A percentile compares a stretch with the other conserved stretches of the same genome.
phyloP scores from a whole-genome alignment of 1,139 yeast species.

The Ogataea hybrid region DNA sequence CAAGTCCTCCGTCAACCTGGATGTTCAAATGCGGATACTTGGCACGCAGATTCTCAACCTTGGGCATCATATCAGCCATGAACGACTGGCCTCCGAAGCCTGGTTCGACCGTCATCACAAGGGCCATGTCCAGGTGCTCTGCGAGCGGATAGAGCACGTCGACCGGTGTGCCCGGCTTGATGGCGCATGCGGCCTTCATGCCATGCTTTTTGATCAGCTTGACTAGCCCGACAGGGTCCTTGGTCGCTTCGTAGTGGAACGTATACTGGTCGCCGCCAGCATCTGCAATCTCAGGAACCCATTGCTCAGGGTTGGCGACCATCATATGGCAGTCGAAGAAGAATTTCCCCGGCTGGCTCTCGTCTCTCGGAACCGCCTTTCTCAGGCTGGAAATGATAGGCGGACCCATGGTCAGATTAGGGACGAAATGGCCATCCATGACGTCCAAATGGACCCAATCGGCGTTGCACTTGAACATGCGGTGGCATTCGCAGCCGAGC shows the following conservation, averaged over 20 bases:
- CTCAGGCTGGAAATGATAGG: constrained; percentile 84
- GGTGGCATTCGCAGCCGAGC: constrained; percentile 83
- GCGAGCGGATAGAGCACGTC: constrained; percentile 78
- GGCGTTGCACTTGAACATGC: constrained; percentile 70
- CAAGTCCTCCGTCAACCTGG: constrained; percentile 97
- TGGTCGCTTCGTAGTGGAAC: constrained; percentile 91
- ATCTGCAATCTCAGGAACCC: constrained; percentile 91
- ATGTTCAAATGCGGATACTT: constrained; percentile 75
- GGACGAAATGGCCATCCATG: constrained; percentile 99
- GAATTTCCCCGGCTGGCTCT: constrained; percentile 27
- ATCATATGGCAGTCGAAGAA: constrained; percentile 99
- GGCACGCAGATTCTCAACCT: constrained; percentile 72
- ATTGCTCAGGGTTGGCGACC: constrained; percentile 92
- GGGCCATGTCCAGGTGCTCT: constrained; percentile 82
- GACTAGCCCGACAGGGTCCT: constrained; percentile 73
- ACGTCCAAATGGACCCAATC: constrained; percentile 98
- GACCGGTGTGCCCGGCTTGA: constrained; percentile 92
- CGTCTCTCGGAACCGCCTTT: constrained; percentile 60
- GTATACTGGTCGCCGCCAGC: constrained; percentile 98
- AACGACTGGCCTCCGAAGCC: constrained; percentile 99
- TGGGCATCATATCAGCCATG: constrained; percentile 95
- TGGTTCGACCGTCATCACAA: constrained; percentile 98
- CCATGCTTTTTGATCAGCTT: constrained; percentile 73
- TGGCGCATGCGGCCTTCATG: constrained; percentile 93
- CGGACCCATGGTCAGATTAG: constrained; percentile 92